Percentiles rank a stretch among this genome's conserved stretches.
Conservation (phyloP, 345 rosid species). For the Populus pruinosa region DNA sequence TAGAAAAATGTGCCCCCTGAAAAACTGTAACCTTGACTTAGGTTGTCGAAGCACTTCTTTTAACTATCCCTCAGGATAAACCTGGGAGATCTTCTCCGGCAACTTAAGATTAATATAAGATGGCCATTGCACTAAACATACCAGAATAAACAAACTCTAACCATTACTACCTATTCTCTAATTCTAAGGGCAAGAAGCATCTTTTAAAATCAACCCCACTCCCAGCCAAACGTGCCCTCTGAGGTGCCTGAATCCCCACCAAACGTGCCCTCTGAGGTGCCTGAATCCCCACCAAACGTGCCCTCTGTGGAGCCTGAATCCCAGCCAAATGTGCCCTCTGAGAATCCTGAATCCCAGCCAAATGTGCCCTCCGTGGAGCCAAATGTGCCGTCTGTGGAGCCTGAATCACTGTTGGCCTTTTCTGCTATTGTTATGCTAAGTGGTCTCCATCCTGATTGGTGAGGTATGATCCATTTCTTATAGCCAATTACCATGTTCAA, state of each 20-base stretch:
- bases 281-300: neutral
- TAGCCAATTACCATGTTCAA: slow-evolving; percentile 51
- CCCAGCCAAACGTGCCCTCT: neutral
- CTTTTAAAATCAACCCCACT: neutral
- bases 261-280: neutral
- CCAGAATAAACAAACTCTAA: neutral
- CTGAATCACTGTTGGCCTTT: slow-evolving; percentile 5
- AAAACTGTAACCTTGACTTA: neutral
- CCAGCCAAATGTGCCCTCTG: neutral
- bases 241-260: neutral
- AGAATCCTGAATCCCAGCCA: neutral
- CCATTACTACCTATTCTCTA: neutral
- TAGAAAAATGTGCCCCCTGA: neutral
- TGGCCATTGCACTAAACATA: neutral
- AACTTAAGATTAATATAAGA: neutral
- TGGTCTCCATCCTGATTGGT: slow-evolving; percentile 80
- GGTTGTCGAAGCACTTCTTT: neutral
- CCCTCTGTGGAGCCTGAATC: neutral
- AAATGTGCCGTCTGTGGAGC: neutral
- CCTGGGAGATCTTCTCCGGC: neutral
- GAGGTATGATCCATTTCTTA: slow-evolving; percentile 69
- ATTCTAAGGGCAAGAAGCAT: neutral
- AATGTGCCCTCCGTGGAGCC: neutral
- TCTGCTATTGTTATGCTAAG: slow-evolving; percentile 46
- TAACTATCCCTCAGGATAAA: neutral